phyloP scores from a whole-genome alignment of 805 yeast species.

The Kluyveromyces aestuarii region DNA sequence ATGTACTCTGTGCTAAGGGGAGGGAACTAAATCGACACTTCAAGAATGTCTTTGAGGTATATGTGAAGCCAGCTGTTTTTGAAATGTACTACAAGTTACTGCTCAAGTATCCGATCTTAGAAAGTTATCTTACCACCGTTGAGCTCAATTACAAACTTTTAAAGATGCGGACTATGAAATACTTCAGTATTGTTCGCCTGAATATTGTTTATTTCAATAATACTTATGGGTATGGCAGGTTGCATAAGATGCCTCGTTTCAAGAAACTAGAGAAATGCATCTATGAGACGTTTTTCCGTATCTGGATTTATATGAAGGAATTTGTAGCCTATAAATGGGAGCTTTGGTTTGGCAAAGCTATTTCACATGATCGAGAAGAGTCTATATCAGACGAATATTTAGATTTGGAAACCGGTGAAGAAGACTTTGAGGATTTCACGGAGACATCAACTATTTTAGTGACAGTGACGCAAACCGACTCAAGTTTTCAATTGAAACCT shows the following conservation, averaged over 20 bases:
- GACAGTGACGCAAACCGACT: conserved; percentile 12
- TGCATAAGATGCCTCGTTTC: not conserved
- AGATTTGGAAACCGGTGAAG: not conserved
- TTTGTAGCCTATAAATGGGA: not conserved
- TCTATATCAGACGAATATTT: conserved; percentile 2
- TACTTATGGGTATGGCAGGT: not conserved
- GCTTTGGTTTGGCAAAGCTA: not conserved
- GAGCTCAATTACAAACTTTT: not conserved
- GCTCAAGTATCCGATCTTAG: not conserved
- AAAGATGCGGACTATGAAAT: not conserved
- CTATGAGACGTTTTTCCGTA: not conserved
- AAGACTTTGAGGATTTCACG: conserved; percentile 4
- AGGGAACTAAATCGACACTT: not conserved
- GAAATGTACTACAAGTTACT: not conserved
- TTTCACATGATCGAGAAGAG: conserved; percentile 7
- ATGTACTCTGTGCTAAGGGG: not conserved
- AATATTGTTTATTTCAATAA: not conserved
- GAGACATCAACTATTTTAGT: conserved; percentile 14
- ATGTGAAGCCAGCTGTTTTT: not conserved
- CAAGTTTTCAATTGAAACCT: conserved; percentile 4
- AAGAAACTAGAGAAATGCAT: not conserved
- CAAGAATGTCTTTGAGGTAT: not conserved
- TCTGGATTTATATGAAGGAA: not conserved
- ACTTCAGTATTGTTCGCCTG: not conserved
- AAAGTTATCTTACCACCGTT: not conserved